Conservation (phyloP, 352 stramenopile genomes). For the Phytophthora sp. region DNA sequence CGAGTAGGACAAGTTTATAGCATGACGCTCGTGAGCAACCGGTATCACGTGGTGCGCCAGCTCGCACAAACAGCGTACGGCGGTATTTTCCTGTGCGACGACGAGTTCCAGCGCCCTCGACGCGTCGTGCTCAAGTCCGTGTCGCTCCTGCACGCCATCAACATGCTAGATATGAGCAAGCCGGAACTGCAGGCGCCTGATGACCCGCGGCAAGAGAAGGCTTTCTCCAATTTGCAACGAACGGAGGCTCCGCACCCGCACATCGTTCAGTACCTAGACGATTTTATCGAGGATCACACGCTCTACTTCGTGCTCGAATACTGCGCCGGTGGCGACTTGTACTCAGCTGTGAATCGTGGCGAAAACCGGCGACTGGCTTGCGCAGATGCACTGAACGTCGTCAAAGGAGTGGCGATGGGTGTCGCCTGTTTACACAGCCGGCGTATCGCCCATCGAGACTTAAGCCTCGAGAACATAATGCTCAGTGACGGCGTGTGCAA, state of each 20-base stretch:
- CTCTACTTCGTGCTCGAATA: conserved; percentile 62
- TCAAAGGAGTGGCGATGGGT: conserved; percentile 27
- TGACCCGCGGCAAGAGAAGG: conserved; percentile 56
- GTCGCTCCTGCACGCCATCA: conserved; percentile 46
- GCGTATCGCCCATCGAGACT: conserved; percentile 42
- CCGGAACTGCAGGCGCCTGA: conserved; percentile 33
- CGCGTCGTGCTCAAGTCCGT: conserved; percentile 62
- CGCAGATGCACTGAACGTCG: conserved; percentile 29
- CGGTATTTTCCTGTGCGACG: conserved; percentile 54
- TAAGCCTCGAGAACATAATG: conserved; percentile 54
- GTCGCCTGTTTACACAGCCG: conserved; percentile 36
- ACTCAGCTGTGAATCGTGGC: conserved; percentile 27
- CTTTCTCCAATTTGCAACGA: conserved; percentile 38
- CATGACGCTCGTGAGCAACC: conserved; percentile 35
- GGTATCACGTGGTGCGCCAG: conserved; percentile 40
- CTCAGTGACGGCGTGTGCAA: conserved; percentile 41
- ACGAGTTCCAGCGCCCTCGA: conserved; percentile 24
- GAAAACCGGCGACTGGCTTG: conserved; percentile 21
- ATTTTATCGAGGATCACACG: conserved; percentile 49
- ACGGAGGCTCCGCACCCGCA: conserved; percentile 40
- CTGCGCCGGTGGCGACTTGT: conserved; percentile 43
- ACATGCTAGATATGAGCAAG: conserved; percentile 26
- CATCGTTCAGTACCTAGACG: conserved; percentile 51
- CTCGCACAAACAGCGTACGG: conserved; percentile 62
- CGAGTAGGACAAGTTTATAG: background rate